Base-by-base conservation (phyloP, 495 filamentous ascomycete species). In the Gamarada debralockiae region DNA sequence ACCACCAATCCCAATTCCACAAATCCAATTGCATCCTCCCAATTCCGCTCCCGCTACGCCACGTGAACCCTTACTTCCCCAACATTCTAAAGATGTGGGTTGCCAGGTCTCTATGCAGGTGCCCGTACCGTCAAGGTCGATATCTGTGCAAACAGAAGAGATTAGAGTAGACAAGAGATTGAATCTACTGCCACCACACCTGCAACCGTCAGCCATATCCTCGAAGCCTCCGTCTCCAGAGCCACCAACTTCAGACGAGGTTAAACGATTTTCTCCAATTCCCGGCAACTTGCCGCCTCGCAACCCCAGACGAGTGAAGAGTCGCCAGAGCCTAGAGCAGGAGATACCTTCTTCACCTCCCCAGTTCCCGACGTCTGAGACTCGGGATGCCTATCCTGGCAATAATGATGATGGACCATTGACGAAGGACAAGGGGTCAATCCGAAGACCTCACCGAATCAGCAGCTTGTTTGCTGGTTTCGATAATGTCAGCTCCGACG, bases 381-480 rank as follows among this genome's bases (percentile, higher is more conserved):
- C 76, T 3, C 70, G 77, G 29, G 81, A 92, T 58, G 75, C 78
- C 6, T 92, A 92, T 62, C 85, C 86, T 3, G 90, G 88, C 0
- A 90, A 89, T 55, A 90, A 91, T 60, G 88, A 92, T 60, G 85
- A 91, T 57, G 88, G 86, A 0, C 87, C 88, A 2, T 64, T 92
- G 51, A 81, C 81, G 3, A 73, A 69, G 41, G 76, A 83, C 46
- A 75, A 69, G 31, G 76, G 79, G 13, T 75, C 77, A 17, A 73
- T 88, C 48, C 79, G 85, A 52, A 76, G 87, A 31, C 89, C 87
- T 1, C 80, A 84, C 55, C 74, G 87, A 53, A 84, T 86, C 25
- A 90, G 85, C 60, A 92, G 87, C 64, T 71, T 95, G n/a, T 92
- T 93, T 62, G 88, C 88, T 18, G 89, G 88, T 1, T 92, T 95